Evolutionary conservation across 192 early-diverging fungal genomes (phyloP).

Genomic region (Powellomyces hirtus): DNA sequence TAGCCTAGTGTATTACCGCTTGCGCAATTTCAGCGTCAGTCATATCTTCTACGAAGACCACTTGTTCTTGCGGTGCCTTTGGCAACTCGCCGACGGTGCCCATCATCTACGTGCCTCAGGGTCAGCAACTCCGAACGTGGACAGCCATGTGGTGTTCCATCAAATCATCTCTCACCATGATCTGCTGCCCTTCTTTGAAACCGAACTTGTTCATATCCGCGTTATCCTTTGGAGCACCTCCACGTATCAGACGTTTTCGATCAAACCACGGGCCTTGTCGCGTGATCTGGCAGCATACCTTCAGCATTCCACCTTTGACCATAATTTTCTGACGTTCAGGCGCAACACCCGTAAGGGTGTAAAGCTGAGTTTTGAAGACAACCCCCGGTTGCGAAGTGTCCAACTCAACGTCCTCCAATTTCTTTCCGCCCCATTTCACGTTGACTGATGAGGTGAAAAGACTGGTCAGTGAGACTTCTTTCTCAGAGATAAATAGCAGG

Average conservation of each 20-base stretch:
- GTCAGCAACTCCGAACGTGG: not conserved
- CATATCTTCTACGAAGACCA: conserved; percentile 91
- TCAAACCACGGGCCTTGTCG: no score
- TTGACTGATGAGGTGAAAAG: conserved; percentile 66
- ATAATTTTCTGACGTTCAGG: conserved; percentile 95
- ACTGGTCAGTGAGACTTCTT: no score
- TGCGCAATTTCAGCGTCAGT: conserved; percentile 79
- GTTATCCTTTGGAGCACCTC: conserved; percentile 59
- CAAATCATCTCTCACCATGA: conserved; percentile 26
- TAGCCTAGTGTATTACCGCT: conserved; percentile 55
- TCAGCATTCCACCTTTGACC: conserved; percentile 88
- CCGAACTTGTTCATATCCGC: conserved; percentile 70
- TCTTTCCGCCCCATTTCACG: conserved; percentile 91
- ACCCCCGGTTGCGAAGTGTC: conserved; percentile 72
- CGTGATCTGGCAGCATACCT: conserved; percentile 44
- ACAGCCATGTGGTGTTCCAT: not conserved
- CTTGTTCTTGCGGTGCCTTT: conserved; percentile 68
- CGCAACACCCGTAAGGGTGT: conserved; percentile 83
- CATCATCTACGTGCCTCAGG: conserved; percentile 71
- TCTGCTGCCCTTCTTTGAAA: conserved; percentile 60
- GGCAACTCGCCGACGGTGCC: conserved; percentile 93
- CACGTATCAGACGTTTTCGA: not conserved
- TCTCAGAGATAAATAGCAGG: no score
- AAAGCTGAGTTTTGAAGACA: conserved; percentile 86
- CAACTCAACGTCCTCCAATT: conserved; percentile 74